Evolutionary conservation across 768 basidiomycete species (phyloP).

Genomic region (Strobilomyces confusus): DNA sequence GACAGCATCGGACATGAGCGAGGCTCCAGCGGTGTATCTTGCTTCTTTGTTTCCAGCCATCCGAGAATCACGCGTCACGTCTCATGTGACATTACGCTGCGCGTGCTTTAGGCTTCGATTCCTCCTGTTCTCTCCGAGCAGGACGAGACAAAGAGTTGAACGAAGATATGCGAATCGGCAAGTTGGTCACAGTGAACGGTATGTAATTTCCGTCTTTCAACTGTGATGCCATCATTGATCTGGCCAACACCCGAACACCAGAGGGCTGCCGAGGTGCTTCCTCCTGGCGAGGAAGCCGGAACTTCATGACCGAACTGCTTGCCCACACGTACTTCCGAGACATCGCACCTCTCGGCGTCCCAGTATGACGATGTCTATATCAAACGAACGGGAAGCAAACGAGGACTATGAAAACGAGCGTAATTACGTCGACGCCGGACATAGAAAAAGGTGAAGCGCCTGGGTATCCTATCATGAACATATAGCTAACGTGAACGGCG

Average conservation of each 20-base stretch:
- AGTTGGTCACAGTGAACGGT: background rate
- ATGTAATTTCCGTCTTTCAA: conserved; percentile 14
- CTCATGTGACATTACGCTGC: too few relatives aligned
- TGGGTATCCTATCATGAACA: conserved; percentile 21
- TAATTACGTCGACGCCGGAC: conserved; percentile 5
- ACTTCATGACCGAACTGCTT: background rate
- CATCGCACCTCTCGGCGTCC: background rate
- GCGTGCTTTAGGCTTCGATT: too few relatives aligned
- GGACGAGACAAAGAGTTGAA: too few relatives aligned
- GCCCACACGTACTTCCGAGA: background rate
- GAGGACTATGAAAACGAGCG: conserved; percentile 20
- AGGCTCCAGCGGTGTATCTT: too few relatives aligned
- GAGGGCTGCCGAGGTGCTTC: too few relatives aligned
- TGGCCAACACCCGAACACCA: background rate
- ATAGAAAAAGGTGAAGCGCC: conserved; percentile 14
- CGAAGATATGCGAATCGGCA: too few relatives aligned
- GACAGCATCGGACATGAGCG: too few relatives aligned
- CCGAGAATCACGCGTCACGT: too few relatives aligned
- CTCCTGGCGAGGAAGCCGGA: background rate
- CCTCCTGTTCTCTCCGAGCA: too few relatives aligned
- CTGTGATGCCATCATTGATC: background rate
- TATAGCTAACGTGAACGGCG: conserved; percentile 10
- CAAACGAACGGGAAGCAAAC: conserved; percentile 20
- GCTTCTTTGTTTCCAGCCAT: too few relatives aligned
- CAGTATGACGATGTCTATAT: background rate